Conservation (phyloP, 1,284 basidiomycete genomes). For the Ustilago tritici region DNA sequence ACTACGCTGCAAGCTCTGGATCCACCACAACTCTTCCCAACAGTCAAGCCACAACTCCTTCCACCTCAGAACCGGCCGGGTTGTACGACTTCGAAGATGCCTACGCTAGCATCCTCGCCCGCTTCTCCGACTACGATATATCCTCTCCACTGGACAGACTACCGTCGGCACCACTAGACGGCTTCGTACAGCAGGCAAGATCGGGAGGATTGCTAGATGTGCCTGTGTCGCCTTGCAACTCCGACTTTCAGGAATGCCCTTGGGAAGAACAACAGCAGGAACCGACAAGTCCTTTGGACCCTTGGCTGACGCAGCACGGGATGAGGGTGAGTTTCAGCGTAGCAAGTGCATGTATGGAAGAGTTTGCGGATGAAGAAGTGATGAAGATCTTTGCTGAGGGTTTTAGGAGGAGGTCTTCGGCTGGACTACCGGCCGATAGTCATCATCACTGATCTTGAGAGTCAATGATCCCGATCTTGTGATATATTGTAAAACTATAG, state of each 20-base stretch:
- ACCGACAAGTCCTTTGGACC: conserved; percentile 35
- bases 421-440: conserved; percentile 11
- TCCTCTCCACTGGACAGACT: background rate
- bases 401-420: conserved; percentile 17
- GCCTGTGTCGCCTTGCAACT: conserved; percentile 40
- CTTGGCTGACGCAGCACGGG: conserved; percentile 18
- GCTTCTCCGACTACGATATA: conserved; percentile 15
- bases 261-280: conserved; percentile 1
- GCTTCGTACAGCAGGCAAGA: conserved; percentile 2
- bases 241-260: conserved; percentile 4
- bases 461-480: background rate
- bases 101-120: conserved; percentile 26
- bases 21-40: background rate
- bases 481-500: background rate
- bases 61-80: background rate
- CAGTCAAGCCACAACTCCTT: background rate
- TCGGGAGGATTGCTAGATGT: conserved; percentile 17
- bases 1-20: conserved; percentile 14
- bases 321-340: background rate
- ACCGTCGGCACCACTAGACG: conserved; percentile 10
- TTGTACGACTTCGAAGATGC: conserved; percentile 31
- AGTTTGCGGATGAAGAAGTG: conserved; percentile 21
- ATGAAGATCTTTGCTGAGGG: conserved; percentile 31
- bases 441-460: background rate
- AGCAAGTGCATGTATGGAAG: background rate